Base-by-base conservation (phyloP, 2,329 filamentous ascomycete species). In the Colletotrichum chrysophilum region DNA sequence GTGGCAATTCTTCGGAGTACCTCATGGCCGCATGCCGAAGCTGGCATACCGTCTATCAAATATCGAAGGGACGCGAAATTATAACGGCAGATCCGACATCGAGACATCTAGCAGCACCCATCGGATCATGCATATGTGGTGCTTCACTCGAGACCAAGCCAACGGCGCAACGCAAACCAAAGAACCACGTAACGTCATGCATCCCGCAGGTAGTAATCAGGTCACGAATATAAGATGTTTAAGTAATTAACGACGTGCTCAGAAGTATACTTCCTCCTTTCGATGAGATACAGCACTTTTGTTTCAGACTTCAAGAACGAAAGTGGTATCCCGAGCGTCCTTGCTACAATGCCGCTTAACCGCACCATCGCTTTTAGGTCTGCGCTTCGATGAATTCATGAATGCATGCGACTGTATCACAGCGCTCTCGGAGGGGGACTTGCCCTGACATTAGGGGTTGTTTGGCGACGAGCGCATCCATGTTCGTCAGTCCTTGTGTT, bases 171-270 rank as follows among this genome's bases (percentile, higher is more conserved):
- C 43, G 43, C n/a, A 21, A 21, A 21, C 10, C 43, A 48, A 21
- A 48, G n/a, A n/a, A n/a, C n/a, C n/a, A n/a, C n/a, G n/a, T n/a
- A n/a, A n/a, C n/a, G n/a, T 6, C 3, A n/a, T 3, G 9, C 18
- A 48, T 48, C 43, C 43, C 18, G 18, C 43, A 2, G 43, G 43
- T 48, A 48, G 21, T 0, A n/a, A 48, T 21, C 18, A 2, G 43
- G 3, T 7, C 5, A 48, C 18, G 0, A 13, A 21, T 48, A 10
- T 43, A 0, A 18, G 4, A 43, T n/a, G 18, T 12, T 13, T 10
- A 48, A 48, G 3, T 48, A 13, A 48, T 5, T 21, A n/a, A 21
- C 43, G 43, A 21, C n/a, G 3, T 48, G 3, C 9, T 21, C 18
- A 48, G 43, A 48, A 7, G n/a, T 10, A 48, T 4, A 13, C 0